phyloP scores from a whole-genome alignment of 257 asterid species.

The Anisodus acutangulus region DNA sequence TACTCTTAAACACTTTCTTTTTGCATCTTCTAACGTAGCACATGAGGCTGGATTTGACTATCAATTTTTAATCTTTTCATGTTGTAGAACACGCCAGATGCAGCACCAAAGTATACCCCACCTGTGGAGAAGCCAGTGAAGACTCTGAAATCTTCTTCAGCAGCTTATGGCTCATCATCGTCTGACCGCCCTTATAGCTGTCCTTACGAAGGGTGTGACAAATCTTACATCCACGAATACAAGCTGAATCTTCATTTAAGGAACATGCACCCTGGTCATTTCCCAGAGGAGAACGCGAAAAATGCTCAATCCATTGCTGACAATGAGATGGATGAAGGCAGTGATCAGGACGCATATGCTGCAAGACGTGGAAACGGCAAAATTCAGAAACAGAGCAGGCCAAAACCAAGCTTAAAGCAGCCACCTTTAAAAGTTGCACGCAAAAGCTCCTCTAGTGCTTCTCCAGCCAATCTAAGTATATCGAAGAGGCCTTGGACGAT shows the following conservation, averaged over 20 bases:
- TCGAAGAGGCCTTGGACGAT: constrained; percentile 64
- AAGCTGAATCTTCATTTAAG: constrained; percentile 92
- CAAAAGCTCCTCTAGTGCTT: constrained; percentile 52
- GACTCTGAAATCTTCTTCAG: constrained; percentile 62
- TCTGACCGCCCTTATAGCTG: constrained; percentile 90
- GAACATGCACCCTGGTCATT: constrained; percentile 94
- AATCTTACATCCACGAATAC: constrained; percentile 99
- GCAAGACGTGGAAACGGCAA: constrained; percentile 61
- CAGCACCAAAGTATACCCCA: constrained; percentile 51
- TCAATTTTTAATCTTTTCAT: constrained; percentile 27
- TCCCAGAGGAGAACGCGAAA: constrained; percentile 73
- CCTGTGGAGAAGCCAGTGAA: constrained; percentile 76
- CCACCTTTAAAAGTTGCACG: constrained; percentile 82
- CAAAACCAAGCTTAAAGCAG: constrained; percentile 73
- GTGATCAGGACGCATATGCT: constrained; percentile 72
- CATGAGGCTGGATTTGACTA: constrained; percentile 1
- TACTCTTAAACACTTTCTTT: too few species aligned
- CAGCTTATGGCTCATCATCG: constrained; percentile 63
- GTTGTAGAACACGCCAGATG: constrained; percentile 57
- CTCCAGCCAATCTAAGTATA: constrained; percentile 54
- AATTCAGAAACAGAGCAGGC: constrained; percentile 65
- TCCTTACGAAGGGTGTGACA: constrained; percentile 93
- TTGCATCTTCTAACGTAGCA: constrained; percentile 3
- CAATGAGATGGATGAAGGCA: constrained; percentile 77
- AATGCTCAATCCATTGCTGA: constrained; percentile 49